Conservation (phyloP, 1,284 basidiomycete species). For the Fomitopsis palustris region DNA sequence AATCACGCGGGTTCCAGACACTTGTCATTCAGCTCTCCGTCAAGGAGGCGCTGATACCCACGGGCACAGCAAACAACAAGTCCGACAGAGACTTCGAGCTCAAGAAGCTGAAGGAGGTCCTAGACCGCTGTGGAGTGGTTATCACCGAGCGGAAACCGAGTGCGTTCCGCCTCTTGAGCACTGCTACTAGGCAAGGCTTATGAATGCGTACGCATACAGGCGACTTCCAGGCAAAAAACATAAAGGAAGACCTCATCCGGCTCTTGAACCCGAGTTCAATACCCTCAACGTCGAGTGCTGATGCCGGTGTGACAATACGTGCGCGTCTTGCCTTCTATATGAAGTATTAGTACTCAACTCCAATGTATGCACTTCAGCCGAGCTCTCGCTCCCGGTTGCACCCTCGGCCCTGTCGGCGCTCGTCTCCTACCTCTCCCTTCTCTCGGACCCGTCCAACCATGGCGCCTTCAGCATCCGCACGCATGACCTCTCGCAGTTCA, state of each 20-base stretch:
- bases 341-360: background rate
- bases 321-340: slow-evolving; percentile 17
- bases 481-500: slow-evolving; percentile 93
- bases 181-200: background rate
- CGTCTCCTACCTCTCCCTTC: slow-evolving; percentile 79
- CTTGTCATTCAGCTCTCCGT: slow-evolving; percentile 95
- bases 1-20: slow-evolving; percentile 50
- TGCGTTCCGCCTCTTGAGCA: slow-evolving; percentile 33
- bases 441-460: slow-evolving; percentile 82
- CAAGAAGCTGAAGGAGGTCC: slow-evolving; percentile 76
- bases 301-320: slow-evolving; percentile 47
- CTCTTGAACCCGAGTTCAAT: slow-evolving; percentile 55
- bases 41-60: slow-evolving; percentile 84
- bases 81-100: slow-evolving; percentile 85
- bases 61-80: slow-evolving; percentile 62
- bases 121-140: slow-evolving; percentile 91
- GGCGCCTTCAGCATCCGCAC: slow-evolving; percentile 79
- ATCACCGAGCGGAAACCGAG: slow-evolving; percentile 86
- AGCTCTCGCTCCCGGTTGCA: slow-evolving; percentile 77
- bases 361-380: slow-evolving; percentile 39
- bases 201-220: slow-evolving; percentile 38
- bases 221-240: slow-evolving; percentile 81
- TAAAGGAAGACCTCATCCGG: slow-evolving; percentile 83
- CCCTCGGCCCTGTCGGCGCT: slow-evolving; percentile 83
- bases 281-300: slow-evolving; percentile 41